Base-by-base conservation (phyloP, 1,139 yeast species). In the Zhuliangozyma blackwelliae region DNA sequence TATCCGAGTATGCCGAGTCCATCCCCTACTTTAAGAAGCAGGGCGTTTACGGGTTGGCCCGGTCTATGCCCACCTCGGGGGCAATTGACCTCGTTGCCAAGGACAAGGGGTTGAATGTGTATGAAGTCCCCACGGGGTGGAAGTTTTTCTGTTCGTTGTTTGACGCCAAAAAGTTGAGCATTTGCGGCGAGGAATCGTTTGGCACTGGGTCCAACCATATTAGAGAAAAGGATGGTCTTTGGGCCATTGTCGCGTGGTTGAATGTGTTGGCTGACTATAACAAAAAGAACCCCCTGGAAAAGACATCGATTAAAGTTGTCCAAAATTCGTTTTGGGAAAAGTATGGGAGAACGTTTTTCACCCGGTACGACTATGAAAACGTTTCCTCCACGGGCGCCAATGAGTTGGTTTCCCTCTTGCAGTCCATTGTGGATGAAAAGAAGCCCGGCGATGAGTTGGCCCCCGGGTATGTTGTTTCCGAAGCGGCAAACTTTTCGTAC, bases 101-200 rank as follows among this genome's bases (percentile, higher is more conserved):
- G 59, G 72, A 72, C 42, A 82, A 88, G 59, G 82, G 82, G 12
- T 68, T 92, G 46, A 66, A 82, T 37, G 71, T 82, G 46, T 92
- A 92, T 63, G 98, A 92, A 64, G 98, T 94, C 5, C 98, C 98
- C 41, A 92, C 98, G 16, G 98, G 98, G 29, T 92, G 98, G 98
- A 92, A 92, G 64, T 92, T 92, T 59, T 92, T 92, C 75, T 89
- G 97, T 63, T 90, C 95, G 6, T 70, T 92, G 48, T 92, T 92
- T 52, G 98, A 92, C 57, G 90, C 95, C 33, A 78, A 87, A 54
- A 89, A 89, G 64, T 75, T 92, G 54, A 86, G 96, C 45, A 92
- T 92, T 54, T 94, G 98, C 66, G 98, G 98, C 48, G 98, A 92
- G 65, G 98, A 92, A 65, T 84, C 95, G 31, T 92, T 92, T 54